Evolutionary conservation across 106 monocot genomes (phyloP), one percentile per base, ranked within the genome.

Genomic region (Dendrobium huoshanense): DNA sequence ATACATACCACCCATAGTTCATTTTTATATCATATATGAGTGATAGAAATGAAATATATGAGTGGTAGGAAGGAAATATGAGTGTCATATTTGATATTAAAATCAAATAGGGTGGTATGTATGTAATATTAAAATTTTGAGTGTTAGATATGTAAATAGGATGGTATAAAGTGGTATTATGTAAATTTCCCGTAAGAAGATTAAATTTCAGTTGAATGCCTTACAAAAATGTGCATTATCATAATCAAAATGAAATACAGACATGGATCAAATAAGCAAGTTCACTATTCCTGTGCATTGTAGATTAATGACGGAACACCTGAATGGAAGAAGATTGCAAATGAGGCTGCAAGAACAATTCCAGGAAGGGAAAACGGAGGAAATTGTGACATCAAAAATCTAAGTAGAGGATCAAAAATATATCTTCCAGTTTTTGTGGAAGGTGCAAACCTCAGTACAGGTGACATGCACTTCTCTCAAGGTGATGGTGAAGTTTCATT

Each of bases 381-480:
- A 20, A 97, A 94, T 61, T 97, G 96, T 67, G 94, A 97, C 83
- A 97, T 97, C 49, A 97, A 94, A 84, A 97, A 97, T 80, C 89
- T 97, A 47, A 97, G 94, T 41, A 87, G 87, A 84, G 96, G 96
- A 29, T 94, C 92, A 33, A 97, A 92, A 79, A 81, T 97, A 43
- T 97, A 94, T 83, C 92, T 97, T 74, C 94, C 96, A 20, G 94
- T 97, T 61, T 94, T 94, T 83, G 87, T 97, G 4, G 92, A 97
- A 72, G 96, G 94, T 29, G 94, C 92, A 80, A 92, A 94, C 77
- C 85, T 94, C n/a, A 94, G 94, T 45, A 88, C 92, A 67, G 93
- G 91, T 19, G 96, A 94, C 80, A 96, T 96, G 93, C 96, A 96
- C 77, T 96, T 96, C 77, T 96, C 96, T 29, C 93, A 96, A 77